Evolutionary conservation across 2,329 filamentous ascomycete genomes (phyloP), one percentile per base, ranked within the genome.

Genomic region (Neophaeococcomyces aloes): DNA sequence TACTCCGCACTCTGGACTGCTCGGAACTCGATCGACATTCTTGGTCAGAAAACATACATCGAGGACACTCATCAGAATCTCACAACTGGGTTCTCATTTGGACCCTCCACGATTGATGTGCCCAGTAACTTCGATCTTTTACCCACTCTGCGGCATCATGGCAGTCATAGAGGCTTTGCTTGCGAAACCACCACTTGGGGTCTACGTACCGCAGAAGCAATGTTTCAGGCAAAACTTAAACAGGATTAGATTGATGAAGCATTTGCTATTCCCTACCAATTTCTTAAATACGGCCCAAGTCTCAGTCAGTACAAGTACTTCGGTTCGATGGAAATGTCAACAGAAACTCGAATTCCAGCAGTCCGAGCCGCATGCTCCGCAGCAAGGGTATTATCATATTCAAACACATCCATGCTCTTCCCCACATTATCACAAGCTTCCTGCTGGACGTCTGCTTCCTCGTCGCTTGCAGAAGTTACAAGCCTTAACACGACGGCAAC

Each of bases 271-370:
- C 19, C 17, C 3, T 38, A 30, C 17, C 18, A 38, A 10, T 21
- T 25, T 15, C 15, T 32, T 34, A 29, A 21, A 25, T 21, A 38
- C 27, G 17, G 27, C 27, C 19, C 35, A 11, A 17, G 35, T 25
- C n/a, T 40, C 37, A 33, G 29, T 13, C 35, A 40, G 19, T 40
- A 45, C 19, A 35, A 45, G n/a, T 35, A 41, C 31, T 45, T 31
- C 35, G 14, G 31, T 10, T 34, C 18, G 6, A 21, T 40, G 29
- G 31, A 30, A 14, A 29, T 33, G 3, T 34, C 4, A 14, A 41
- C 43, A 13, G 11, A 29, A 17, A 23, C 43, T 29, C 29, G 36
- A 40, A 29, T 35, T 23, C 36, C 36, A 3, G 23, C 37, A 11
- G 43, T 45, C 13, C 19, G 36, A 11, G 31, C 38, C 8, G 17